These are phyloP conservation scores for Gyrodon lividus DNA, from an alignment of 768 basidiomycete genomes.

Conservation along the genomic window DNA sequence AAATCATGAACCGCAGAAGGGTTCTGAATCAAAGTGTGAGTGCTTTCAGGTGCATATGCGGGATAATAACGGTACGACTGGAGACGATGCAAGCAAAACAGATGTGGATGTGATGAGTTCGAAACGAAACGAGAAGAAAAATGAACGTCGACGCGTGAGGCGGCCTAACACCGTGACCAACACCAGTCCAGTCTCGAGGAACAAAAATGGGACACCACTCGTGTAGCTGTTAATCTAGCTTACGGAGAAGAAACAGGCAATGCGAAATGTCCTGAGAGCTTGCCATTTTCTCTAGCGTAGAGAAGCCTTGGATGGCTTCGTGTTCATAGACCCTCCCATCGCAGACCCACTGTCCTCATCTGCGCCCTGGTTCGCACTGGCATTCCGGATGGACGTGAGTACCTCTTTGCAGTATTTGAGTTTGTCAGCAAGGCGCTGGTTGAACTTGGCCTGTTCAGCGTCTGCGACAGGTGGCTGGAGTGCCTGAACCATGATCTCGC, in stretches of 20 bases:
- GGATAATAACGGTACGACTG: background rate
- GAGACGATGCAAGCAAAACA: background rate
- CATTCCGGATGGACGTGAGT: constrained; percentile 64
- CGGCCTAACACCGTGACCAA: constrained; percentile 4
- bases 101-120: background rate
- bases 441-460: constrained; percentile 57
- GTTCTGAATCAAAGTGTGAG: background rate
- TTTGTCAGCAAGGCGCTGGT: constrained; percentile 69
- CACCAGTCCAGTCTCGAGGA: background rate
- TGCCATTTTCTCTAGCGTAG: constrained; percentile 6
- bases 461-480: constrained; percentile 42
- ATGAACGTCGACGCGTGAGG: background rate
- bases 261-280: background rate
- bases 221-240: background rate
- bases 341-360: constrained; percentile 6
- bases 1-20: background rate
- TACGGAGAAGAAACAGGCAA: too few relatives aligned
- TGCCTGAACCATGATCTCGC: constrained; percentile 63
- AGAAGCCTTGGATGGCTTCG: constrained; percentile 22
- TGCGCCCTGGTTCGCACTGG: constrained; percentile 41
- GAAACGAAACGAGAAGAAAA: background rate
- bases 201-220: background rate
- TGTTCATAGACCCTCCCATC: constrained; percentile 4
- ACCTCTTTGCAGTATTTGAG: constrained; percentile 88
- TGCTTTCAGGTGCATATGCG: background rate